Percentiles rank a stretch among this genome's conserved stretches.
Evolutionary conservation across 2,329 filamentous ascomycete genomes (phyloP).

Genomic region (Nemania serpens): DNA sequence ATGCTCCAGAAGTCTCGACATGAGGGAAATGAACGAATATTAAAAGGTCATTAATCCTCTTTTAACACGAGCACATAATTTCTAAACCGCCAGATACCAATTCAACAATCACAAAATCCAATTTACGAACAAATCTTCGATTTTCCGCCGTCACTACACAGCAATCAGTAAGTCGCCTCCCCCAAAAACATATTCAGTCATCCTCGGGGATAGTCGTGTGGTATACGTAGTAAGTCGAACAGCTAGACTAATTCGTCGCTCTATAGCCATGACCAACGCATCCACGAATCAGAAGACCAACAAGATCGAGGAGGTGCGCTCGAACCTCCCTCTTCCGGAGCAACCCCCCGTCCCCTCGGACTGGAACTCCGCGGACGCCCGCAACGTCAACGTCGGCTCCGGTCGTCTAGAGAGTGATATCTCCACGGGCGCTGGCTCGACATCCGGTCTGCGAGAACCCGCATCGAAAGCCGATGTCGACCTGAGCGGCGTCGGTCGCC

Average conservation of each 20-base stretch:
- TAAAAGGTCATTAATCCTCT: neutral
- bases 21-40: conserved; percentile 3
- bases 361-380: conserved; percentile 73
- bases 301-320: conserved; percentile 68
- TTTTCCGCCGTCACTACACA: neutral
- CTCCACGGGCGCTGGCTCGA: conserved; percentile 53
- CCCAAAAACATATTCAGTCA: neutral
- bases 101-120: neutral
- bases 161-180: conserved; percentile 7
- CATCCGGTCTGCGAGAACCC: conserved; percentile 61
- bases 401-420: conserved; percentile 60
- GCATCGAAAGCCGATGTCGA: conserved; percentile 62
- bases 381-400: conserved; percentile 72
- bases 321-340: conserved; percentile 80
- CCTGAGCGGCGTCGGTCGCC: conserved; percentile 65
- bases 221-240: neutral
- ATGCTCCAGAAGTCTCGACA: no score
- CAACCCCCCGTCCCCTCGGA: conserved; percentile 77
- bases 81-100: neutral
- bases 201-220: neutral
- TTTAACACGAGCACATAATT: no score
- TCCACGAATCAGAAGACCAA: conserved; percentile 27
- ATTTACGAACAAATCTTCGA: neutral
- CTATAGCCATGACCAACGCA: conserved; percentile 24
- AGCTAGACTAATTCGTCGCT: conserved; percentile 1